Base-by-base conservation (phyloP, 192 early-diverging fungal species). In the Backusella liffmaniae region DNA sequence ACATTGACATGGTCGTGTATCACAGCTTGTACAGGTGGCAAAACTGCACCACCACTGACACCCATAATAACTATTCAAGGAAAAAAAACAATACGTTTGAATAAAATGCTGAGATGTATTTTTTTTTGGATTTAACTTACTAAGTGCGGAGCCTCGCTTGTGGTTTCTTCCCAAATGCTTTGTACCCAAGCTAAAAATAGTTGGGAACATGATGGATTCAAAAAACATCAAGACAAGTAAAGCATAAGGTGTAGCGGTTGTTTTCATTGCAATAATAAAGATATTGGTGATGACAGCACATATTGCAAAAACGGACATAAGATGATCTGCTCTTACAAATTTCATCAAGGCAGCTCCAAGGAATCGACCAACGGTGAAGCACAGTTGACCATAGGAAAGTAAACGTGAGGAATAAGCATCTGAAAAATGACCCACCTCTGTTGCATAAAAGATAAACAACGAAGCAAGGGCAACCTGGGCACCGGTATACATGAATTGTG, bases 321-420 rank as follows among this genome's bases (percentile, higher is more conserved):
- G 37, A 36, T 66, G 23, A 12, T 78, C 71, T 26, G 77, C 65
- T 12, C 65, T 21, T 34, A 78, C 34, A 0, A 59, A 35, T n/a
- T 73, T 73, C 34, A 82, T 42, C 21, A 75, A 30, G n/a, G 41
- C 42, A 42, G 81, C 76, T 23, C 74, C 76, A 15, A 76, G 6
- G n/a, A 82, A 76, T 23, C 81, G 73, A 35, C 81, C 81, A 3
- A 82, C 70, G 10, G 81, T 82, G 53, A 82, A 82, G 12, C 65
- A 66, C 18, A 56, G 67, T 30, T 78, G 81, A 65, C 72, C 66
- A 32, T 68, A 67, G 4, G 77, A 78, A 21, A 82, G 46, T 15
- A 76, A 70, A 13, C 36, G 36, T 23, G 77, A 79, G 37, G 73
- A 56, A n/a, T 36, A 44, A 13, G 46, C 21, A 39, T 79, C 65